Evolutionary conservation across 2,329 filamentous ascomycete species (phyloP), one percentile per base, ranked within the genome.

Genomic region (Fusarium annulatum): DNA sequence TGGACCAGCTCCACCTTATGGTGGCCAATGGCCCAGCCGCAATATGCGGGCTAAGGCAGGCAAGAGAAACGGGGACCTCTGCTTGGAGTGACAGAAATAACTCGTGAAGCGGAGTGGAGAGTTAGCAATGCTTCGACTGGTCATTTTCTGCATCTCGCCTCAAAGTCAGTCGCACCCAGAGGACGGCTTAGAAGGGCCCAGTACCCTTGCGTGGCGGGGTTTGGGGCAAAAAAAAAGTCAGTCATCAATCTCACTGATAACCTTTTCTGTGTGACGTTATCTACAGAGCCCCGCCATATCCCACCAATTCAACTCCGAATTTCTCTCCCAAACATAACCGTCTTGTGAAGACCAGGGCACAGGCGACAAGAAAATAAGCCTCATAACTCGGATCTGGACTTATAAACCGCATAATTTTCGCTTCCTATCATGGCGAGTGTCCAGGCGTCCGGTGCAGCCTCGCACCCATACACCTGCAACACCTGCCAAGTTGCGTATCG

Each of bases 401-500:
- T 14, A 38, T 33, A 42, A n/a, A 38, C 28, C 48, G 15, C 38
- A 48, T 23, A 33, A 36, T 36, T 21, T 57, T 57, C 42, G 41
- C 41, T 30, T 52, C 34, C 33, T 36, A 67, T 33, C 66, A 90
- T 90, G 89, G 85, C 88, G 70, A 82, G 79, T 71, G 78, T 74
- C 57, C 80, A 82, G 67, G 72, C 81, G 58, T 77, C 81, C 36
- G 65, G 77, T 59, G 75, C 77, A 52, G 79, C 88, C 38, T 88
- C 92, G 33, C 94, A 98, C 81, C 96, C 96, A 4, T 99, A 96
- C 85, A 98, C 96, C 63, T 99, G 96, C 90, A 99, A 98, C 84
- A 96, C 95, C 66, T 99, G 96, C 81, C 94, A 97, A 82, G 95
- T 99, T 77, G 96, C 96, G 59, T 99, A 98, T 85, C 92, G 96